Conservation (phyloP, 441 rosid species). For the Mallotus repandus region DNA sequence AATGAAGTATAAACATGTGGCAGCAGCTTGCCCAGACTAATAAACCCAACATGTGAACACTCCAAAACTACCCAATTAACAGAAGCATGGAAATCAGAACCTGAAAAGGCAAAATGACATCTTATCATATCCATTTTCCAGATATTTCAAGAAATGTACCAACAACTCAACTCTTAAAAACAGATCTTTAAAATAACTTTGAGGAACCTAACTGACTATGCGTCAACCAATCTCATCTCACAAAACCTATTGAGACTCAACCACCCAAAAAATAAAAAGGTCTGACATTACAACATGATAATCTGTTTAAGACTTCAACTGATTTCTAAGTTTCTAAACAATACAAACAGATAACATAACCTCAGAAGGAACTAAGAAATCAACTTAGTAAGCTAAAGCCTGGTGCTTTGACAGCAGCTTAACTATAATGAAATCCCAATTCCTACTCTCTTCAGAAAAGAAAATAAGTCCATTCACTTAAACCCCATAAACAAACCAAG, state of each 20-base stretch:
- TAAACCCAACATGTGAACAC: too few relatives aligned
- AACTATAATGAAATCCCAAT: not conserved
- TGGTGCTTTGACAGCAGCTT: too few relatives aligned
- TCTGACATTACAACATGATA: not conserved
- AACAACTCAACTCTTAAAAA: not conserved
- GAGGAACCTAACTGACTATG: too few relatives aligned
- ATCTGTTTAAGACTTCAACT: not conserved
- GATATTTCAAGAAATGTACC: not conserved
- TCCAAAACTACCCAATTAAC: too few relatives aligned
- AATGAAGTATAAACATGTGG: too few relatives aligned
- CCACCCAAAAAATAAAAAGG: not conserved
- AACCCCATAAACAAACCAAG: constrained; percentile 12
- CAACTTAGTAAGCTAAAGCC: not conserved
- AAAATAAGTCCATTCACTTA: not conserved
- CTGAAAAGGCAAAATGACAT: too few relatives aligned
- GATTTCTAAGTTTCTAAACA: not conserved
- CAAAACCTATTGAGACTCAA: not conserved
- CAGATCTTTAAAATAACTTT: not conserved
- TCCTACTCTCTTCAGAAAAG: not conserved
- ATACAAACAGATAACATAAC: not conserved
- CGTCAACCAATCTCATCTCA: not conserved
- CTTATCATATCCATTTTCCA: not conserved
- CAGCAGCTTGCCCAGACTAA: too few relatives aligned
- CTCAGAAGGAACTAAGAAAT: not conserved
- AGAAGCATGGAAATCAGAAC: too few relatives aligned